These are phyloP conservation scores for Scheffersomyces ergatensis DNA, from an alignment of 805 yeast genomes.

Conservation along the genomic window DNA sequence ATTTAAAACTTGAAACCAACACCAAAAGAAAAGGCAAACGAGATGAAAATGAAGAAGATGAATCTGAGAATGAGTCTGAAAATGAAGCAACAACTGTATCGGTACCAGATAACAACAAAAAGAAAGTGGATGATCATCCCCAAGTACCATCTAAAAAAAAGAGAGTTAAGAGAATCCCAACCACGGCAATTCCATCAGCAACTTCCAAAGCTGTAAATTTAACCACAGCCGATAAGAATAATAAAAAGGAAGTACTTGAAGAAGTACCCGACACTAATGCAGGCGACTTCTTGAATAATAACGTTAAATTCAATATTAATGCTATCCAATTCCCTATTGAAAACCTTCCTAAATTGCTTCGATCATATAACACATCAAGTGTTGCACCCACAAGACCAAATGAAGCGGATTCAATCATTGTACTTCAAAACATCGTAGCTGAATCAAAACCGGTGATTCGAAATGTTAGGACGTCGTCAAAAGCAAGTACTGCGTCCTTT, in stretches of 20 bases:
- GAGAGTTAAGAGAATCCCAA: background rate
- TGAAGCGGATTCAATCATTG: constrained; percentile 15
- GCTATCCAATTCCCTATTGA: background rate
- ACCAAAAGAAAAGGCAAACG: constrained; percentile 6
- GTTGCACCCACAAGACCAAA: constrained; percentile 12
- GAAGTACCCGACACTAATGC: background rate
- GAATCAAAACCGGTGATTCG: constrained; percentile 25
- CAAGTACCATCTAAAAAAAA: background rate
- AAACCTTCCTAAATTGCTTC: constrained; percentile 11
- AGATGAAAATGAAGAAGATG: background rate
- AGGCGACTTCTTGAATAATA: background rate
- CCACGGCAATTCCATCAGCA: background rate
- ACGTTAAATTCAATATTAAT: background rate
- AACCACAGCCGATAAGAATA: background rate
- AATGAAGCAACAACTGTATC: background rate
- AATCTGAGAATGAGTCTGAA: background rate
- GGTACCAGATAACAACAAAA: background rate
- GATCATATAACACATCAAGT: constrained; percentile 5
- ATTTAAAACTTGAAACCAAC: constrained; percentile 39
- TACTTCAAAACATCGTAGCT: constrained; percentile 12
- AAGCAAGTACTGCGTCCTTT: constrained; percentile 24
- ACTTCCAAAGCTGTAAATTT: background rate
- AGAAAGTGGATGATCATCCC: background rate
- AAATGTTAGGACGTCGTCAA: constrained; percentile 23
- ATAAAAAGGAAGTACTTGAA: background rate